Evolutionary conservation across 192 early-diverging fungal genomes (phyloP), one percentile per base, ranked within the genome.

Genomic region (Backusella mclennaniae): DNA sequence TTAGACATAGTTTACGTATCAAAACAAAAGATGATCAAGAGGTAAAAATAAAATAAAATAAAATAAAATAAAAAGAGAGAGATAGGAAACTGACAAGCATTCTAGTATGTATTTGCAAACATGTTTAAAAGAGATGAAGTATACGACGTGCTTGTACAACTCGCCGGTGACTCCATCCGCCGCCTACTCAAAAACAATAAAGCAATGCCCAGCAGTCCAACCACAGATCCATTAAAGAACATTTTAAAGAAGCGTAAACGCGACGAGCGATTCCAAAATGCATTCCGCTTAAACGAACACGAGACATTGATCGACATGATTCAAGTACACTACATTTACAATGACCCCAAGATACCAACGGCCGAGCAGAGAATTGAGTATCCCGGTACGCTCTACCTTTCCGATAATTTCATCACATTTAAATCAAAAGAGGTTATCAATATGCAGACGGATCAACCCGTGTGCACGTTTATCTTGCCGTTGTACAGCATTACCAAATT

Each of bases 101-200:
- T 33, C 6, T 77, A 93, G 92, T 90, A 96, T 83, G 80, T 94
- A 59, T 98, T 99, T 76, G 92, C 95, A 15, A 99, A 98, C 76
- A 86, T 99, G 71, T 98, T 99, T 83, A 93, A 94, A 67, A 89
- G 98, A 33, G 96, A 99, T 83, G 96, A 99, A 23, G 81, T 95
- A 1, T 99, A 92, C 76, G 96, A 98, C 74, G 86, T 98, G 71
- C 84, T 99, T 17, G 92, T 96, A 68, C 94, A 97, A 76, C 84
- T 99, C 56, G 94, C 95, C 0, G 88, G 90, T 67, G 84, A 94
- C 67, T 92, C 96, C 6, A 96, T 98, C 93, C 89, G 94, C 72
- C 88, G 92, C 35, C 85, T 99, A 66, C 84, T 99, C 68, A 92
- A 97, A 74, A 93, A 90, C 79, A 67, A 49, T 33, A 46, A 17